Conservation (phyloP, 2,329 filamentous ascomycete species). For the Aspergillus piperis region DNA sequence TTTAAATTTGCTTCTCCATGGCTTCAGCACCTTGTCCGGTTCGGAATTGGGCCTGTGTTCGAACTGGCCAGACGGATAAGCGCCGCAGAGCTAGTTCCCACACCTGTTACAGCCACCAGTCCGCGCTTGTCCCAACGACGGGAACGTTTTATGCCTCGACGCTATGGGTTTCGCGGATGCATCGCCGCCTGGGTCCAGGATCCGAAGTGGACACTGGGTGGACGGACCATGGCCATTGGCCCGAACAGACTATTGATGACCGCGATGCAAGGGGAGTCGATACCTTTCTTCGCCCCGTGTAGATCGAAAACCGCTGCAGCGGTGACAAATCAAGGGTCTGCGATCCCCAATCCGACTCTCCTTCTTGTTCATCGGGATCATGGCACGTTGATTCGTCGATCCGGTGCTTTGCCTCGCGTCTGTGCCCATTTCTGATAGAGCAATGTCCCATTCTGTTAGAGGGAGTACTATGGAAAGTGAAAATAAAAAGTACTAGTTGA, state of each 20-base stretch:
- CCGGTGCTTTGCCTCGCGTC: slow-evolving; percentile 23
- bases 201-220: slow-evolving; percentile 2
- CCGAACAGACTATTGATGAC: slow-evolving; percentile 31
- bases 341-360: slow-evolving; percentile 21
- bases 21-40: slow-evolving; percentile 5
- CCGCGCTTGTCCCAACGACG: slow-evolving; percentile 20
- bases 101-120: slow-evolving; percentile 17
- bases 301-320: slow-evolving; percentile 30
- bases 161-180: slow-evolving; percentile 8
- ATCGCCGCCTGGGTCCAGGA: neutral
- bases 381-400: slow-evolving; percentile 34
- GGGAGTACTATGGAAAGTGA: neutral
- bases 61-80: slow-evolving; percentile 14
- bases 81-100: slow-evolving; percentile 17
- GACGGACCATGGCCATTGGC: slow-evolving; percentile 26
- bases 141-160: slow-evolving; percentile 14
- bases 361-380: slow-evolving; percentile 22
- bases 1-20: slow-evolving; percentile 6
- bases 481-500: slow-evolving; percentile 6
- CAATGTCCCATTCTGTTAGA: slow-evolving; percentile 7
- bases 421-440: slow-evolving; percentile 39
- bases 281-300: slow-evolving; percentile 34
- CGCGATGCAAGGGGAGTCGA: slow-evolving; percentile 39
- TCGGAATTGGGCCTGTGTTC: slow-evolving; percentile 3
- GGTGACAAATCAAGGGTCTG: slow-evolving; percentile 41